A percentile compares a stretch with the other conserved stretches of the same genome.
phyloP scores from a whole-genome alignment of 495 filamentous ascomycete species.

The Penicillium chermesinum region DNA sequence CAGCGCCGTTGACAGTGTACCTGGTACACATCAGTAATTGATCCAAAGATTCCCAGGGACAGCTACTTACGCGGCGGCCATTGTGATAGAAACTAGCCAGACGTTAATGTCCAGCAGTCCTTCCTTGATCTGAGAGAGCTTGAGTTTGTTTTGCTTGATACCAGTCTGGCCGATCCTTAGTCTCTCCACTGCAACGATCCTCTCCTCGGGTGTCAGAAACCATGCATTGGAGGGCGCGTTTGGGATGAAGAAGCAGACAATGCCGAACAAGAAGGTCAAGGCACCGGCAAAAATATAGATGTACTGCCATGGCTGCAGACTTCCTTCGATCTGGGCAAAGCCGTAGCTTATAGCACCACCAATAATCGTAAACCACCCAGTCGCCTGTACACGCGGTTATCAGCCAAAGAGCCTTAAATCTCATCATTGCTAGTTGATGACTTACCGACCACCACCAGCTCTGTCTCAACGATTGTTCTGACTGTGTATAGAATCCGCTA shows the following conservation, averaged over 20 bases:
- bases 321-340: neutral
- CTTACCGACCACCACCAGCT: conserved; percentile 4
- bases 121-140: conserved; percentile 1
- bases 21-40: neutral
- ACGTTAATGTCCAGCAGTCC: neutral
- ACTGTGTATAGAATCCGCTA: neutral
- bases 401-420: no score
- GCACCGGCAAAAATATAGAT: neutral
- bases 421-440: no score
- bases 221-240: conserved; percentile 1
- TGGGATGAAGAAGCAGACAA: conserved; percentile 1
- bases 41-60: no score
- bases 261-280: conserved; percentile 1
- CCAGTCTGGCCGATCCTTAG: neutral
- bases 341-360: conserved; percentile 3
- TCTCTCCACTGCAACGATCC: neutral
- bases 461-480: neutral
- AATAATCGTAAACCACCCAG: conserved; percentile 2
- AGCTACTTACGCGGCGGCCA: neutral
- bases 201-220: neutral
- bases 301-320: neutral
- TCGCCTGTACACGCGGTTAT: neutral
- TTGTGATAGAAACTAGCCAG: neutral
- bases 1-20: conserved; percentile 3
- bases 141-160: neutral